These are phyloP conservation scores for Dichotomocladium elegans DNA, from an alignment of 371 early-diverging fungal genomes.

Conservation along the genomic window DNA sequence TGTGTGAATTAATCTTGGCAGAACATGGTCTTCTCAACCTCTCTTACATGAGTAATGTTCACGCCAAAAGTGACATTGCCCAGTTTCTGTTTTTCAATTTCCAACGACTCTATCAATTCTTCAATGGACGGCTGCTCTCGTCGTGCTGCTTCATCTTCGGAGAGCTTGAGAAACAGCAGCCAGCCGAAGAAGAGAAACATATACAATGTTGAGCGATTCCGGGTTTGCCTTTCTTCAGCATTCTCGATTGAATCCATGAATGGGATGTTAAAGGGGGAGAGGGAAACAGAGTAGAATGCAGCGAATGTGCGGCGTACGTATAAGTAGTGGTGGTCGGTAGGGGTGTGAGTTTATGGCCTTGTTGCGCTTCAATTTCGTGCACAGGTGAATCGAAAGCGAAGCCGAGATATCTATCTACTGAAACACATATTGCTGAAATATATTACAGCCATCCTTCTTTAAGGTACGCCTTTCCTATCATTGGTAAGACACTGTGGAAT, in stretches of 20 bases:
- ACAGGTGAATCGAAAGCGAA: no score
- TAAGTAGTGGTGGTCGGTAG: no score
- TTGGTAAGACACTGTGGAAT: no score
- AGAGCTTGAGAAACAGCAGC: conserved; percentile 40
- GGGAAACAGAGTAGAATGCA: background rate
- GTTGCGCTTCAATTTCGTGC: no score
- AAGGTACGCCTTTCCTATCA: no score
- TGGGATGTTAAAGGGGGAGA: background rate
- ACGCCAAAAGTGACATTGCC: conserved; percentile 51
- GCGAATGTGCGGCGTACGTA: no score
- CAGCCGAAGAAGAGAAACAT: conserved; percentile 42
- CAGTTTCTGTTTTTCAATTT: conserved; percentile 35
- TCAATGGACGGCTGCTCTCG: conserved; percentile 27
- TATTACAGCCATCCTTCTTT: no score
- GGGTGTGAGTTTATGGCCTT: no score
- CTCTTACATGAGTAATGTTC: conserved; percentile 49
- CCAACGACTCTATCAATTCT: conserved; percentile 27
- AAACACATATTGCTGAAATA: no score
- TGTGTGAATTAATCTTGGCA: no score
- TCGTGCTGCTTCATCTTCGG: conserved; percentile 34
- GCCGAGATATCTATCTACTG: no score
- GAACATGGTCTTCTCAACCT: no score
- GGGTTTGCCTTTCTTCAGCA: conserved; percentile 27
- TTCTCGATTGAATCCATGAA: conserved; percentile 19
- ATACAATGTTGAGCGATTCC: conserved; percentile 44